Evolutionary conservation across 2,329 filamentous ascomycete genomes (phyloP).

Genomic region (Sarocladiaceae sp.): DNA sequence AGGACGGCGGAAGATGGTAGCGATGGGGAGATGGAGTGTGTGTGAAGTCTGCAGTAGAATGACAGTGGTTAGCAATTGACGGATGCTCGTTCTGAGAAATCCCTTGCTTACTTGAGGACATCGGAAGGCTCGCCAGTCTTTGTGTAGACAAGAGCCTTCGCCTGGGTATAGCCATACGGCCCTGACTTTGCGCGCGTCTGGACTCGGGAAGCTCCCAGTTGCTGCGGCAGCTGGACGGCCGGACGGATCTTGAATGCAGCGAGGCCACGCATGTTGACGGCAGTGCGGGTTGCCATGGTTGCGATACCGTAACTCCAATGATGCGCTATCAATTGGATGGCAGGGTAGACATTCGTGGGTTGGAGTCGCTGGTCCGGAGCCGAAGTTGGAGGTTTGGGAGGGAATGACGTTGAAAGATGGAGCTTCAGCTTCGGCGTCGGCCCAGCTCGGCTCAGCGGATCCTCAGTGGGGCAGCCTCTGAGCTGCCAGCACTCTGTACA

Average conservation of each 20-base stretch:
- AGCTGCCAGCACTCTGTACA: not conserved
- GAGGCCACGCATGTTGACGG: not conserved
- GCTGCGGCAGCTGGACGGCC: not conserved
- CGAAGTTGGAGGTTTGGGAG: not conserved
- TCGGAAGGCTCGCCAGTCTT: constrained; percentile 69
- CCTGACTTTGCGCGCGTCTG: constrained; percentile 39
- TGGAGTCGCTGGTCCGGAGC: not conserved
- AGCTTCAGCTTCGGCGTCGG: constrained; percentile 1
- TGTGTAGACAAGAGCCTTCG: constrained; percentile 73
- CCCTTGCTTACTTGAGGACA: constrained; percentile 49
- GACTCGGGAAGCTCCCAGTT: not conserved
- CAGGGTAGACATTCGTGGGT: not conserved
- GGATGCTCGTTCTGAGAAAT: not conserved
- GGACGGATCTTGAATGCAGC: constrained; percentile 2
- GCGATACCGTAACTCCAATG: not conserved
- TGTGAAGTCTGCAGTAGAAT: constrained; percentile 55
- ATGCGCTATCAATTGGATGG: not conserved
- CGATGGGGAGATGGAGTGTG: constrained; percentile 69
- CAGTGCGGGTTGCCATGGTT: constrained; percentile 2
- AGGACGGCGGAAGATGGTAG: constrained; percentile 62
- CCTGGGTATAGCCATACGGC: constrained; percentile 76
- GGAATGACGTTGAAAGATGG: constrained; percentile 7
- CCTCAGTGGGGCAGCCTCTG: not conserved
- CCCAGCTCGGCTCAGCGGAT: constrained; percentile 8
- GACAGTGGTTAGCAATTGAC: not conserved